Evolutionary conservation across 73 alveolate genomes (phyloP), one percentile per base, ranked within the genome.

Genomic region (Paramecium octaurelia): DNA sequence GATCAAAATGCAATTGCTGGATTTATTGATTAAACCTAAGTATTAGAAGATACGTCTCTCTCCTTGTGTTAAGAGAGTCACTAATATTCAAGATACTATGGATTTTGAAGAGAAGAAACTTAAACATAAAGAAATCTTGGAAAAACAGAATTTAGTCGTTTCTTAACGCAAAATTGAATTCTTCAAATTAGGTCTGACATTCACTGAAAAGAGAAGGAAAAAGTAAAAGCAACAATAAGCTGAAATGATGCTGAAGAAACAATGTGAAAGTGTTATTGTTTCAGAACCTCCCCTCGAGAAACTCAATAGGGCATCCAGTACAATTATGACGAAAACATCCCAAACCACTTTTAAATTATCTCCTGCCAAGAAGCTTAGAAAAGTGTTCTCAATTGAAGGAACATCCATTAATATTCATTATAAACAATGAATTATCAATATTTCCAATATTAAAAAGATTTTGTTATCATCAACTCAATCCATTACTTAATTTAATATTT

Each of bases 31-130:
- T 54, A 54, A 54, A n/a, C 69, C 69, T 2, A 54, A 54, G 31
- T 54, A 54, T 54, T 54, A 54, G 34, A 54, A 54, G 14, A 54
- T 54, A 0, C 69, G 69, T 54, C 69, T 54, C 29, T 54, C 69
- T 48, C 73, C 91, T 21, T 31, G 29, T 80, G 43, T 80, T 11
- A 42, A 35, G 57, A 80, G 91, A 46, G 48, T 80, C 18, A 38
- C 91, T 14, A 80, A 48, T 80, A 21, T 24, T 18, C 6, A 24
- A 23, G 91, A 80, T 14, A 27, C 34, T 23, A 42, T 43, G 46
- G 75, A 46, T 80, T 46, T 80, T 44, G 91, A 80, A 46, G 31
- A 80, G 12, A 80, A 80, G 48, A 44, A 80, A 46, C 23, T 24
- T 5, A 42, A 24, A 11, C 91, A 80, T 46, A 80, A 46, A 44